These are phyloP conservation scores for Penicillium sp. DNA, from an alignment of 2,329 filamentous ascomycete species.

Conservation along the genomic window DNA sequence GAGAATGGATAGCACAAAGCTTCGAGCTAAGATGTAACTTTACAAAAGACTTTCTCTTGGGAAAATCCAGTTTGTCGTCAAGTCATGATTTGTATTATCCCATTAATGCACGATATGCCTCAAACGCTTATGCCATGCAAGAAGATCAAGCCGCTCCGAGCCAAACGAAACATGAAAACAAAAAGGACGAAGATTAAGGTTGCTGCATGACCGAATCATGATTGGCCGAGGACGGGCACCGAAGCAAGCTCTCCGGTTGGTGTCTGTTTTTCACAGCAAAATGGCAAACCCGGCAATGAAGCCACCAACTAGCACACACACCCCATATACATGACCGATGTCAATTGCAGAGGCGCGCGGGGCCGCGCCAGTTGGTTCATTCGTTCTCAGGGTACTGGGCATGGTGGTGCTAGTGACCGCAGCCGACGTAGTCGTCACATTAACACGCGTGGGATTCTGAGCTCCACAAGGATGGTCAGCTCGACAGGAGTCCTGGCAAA, in stretches of 20 bases:
- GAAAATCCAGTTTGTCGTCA: conserved; percentile 1
- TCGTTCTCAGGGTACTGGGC: conserved; percentile 20
- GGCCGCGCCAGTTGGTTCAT: conserved; percentile 25
- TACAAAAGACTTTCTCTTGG: background rate
- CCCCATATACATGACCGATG: conserved; percentile 52
- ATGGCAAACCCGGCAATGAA: conserved; percentile 55
- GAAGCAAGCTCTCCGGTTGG: background rate
- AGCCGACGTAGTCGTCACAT: conserved; percentile 42
- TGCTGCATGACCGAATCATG: background rate
- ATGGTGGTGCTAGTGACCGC: conserved; percentile 34
- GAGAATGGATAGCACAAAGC: conserved; percentile 59
- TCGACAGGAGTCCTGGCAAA: conserved; percentile 49
- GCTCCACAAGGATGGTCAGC: conserved; percentile 56
- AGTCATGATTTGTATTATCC: background rate
- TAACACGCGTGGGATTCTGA: conserved; percentile 51
- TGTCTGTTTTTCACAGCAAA: conserved; percentile 38
- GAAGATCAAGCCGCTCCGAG: conserved; percentile 1
- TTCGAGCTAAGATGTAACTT: conserved; percentile 25
- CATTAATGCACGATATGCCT: conserved; percentile 6
- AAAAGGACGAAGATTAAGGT: background rate
- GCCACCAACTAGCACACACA: conserved; percentile 50
- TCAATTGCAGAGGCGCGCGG: conserved; percentile 40
- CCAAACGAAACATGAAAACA: conserved; percentile 1
- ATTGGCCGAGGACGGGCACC: background rate
- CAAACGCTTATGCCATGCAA: conserved; percentile 18